These are phyloP conservation scores for Colletotrichum zoysiae DNA, from an alignment of 2,329 filamentous ascomycete genomes.

Conservation along the genomic window DNA sequence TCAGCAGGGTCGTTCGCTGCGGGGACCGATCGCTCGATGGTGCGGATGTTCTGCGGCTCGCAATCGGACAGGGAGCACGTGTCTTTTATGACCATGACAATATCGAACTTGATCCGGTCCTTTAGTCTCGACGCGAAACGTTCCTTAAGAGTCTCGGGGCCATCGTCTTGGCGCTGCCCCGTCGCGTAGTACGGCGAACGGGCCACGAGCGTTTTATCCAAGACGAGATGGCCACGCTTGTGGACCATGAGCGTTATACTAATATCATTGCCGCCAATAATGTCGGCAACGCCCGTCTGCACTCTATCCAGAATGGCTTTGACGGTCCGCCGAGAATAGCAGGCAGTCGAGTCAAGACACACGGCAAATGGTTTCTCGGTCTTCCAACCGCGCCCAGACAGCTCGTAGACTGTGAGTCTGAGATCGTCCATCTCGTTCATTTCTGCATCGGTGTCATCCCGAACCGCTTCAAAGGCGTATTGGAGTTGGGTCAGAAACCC, in stretches of 20 bases:
- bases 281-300: conserved; percentile 63
- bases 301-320: conserved; percentile 65
- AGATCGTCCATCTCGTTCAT: conserved; percentile 61
- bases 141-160: conserved; percentile 53
- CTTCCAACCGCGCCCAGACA: conserved; percentile 61
- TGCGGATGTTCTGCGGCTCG: conserved; percentile 44
- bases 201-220: conserved; percentile 63
- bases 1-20: conserved; percentile 39
- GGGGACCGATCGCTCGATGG: conserved; percentile 35
- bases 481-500: conserved; percentile 59
- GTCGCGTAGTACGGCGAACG: conserved; percentile 41
- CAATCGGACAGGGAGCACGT: conserved; percentile 59
- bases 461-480: conserved; percentile 51
- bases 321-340: conserved; percentile 59
- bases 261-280: conserved; percentile 61
- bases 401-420: conserved; percentile 60
- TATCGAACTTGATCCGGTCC: conserved; percentile 60
- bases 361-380: conserved; percentile 61
- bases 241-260: conserved; percentile 61
- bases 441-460: conserved; percentile 57
- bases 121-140: conserved; percentile 56
- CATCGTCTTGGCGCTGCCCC: conserved; percentile 45
- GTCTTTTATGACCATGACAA: conserved; percentile 64
- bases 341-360: conserved; percentile 56
- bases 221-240: conserved; percentile 66